Conservation (phyloP, 2,329 filamentous ascomycete genomes). For the Madurella fahalii region DNA sequence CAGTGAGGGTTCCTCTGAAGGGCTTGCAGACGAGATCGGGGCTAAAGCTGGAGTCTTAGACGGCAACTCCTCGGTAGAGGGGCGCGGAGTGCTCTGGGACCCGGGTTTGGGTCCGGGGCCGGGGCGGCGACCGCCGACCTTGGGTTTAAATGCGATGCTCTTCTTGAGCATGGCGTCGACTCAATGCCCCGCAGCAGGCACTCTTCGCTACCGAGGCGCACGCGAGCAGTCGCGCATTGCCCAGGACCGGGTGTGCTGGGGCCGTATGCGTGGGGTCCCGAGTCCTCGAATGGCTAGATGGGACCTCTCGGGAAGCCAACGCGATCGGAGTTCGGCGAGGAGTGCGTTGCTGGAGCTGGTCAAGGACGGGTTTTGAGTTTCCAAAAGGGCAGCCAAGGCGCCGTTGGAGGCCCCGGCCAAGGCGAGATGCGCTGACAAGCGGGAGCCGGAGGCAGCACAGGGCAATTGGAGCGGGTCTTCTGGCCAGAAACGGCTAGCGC, state of each 20-base stretch:
- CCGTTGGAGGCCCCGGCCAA: too few species aligned
- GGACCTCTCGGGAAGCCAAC: background rate
- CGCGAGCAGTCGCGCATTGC: slow-evolving; percentile 8
- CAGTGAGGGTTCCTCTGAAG: background rate
- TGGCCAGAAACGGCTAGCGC: slow-evolving; percentile 1
- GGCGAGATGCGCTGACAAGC: background rate
- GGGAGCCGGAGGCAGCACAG: background rate
- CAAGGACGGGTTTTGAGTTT: background rate
- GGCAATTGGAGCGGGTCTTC: slow-evolving; percentile 1
- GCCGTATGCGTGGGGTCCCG: too few species aligned
- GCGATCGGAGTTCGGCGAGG: too few species aligned
- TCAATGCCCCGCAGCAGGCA: slow-evolving; percentile 18
- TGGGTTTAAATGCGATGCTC: slow-evolving; percentile 14
- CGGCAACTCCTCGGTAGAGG: background rate
- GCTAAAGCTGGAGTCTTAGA: slow-evolving; percentile 9
- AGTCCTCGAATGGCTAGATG: too few species aligned
- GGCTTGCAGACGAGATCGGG: background rate
- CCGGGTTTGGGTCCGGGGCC: background rate
- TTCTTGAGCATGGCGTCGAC: slow-evolving; percentile 17
- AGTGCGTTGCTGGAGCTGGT: too few species aligned
- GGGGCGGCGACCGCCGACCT: slow-evolving; percentile 13
- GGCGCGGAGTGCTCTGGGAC: slow-evolving; percentile 1
- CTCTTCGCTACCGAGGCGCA: slow-evolving; percentile 2
- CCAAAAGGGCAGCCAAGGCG: background rate
- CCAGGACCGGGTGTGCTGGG: background rate